Evolutionary conservation across 768 basidiomycete species (phyloP).

Genomic region (Termitomyces sp.): DNA sequence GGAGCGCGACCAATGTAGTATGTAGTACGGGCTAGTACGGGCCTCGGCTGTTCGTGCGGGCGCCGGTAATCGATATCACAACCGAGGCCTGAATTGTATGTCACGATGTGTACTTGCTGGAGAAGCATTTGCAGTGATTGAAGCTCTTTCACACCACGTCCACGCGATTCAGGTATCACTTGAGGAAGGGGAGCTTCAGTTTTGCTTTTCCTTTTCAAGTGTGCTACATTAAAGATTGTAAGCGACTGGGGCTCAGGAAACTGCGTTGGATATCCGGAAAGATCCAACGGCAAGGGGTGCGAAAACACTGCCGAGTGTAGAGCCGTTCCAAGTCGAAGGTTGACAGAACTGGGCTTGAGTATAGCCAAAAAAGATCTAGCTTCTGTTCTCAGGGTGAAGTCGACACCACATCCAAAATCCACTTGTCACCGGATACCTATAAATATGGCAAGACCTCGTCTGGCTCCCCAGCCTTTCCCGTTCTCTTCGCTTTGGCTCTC

Average conservation of each 20-base stretch:
- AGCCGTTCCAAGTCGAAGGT: slow-evolving; percentile 10
- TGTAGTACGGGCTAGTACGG: no score
- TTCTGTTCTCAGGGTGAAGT: slow-evolving; percentile 18
- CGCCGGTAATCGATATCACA: no score
- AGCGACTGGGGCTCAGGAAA: not conserved
- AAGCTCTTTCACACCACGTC: not conserved
- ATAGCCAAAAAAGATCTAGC: slow-evolving; percentile 9
- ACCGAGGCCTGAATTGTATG: no score
- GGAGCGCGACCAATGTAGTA: no score
- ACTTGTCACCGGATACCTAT: slow-evolving; percentile 19
- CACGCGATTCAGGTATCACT: not conserved
- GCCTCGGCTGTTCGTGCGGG: no score
- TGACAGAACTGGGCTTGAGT: slow-evolving; percentile 4
- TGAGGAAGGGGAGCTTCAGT: not conserved
- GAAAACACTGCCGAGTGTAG: slow-evolving; percentile 5
- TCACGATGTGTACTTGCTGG: not conserved
- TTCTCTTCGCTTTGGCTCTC: slow-evolving; percentile 15
- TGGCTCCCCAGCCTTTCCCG: slow-evolving; percentile 12
- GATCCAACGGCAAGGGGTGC: slow-evolving; percentile 1
- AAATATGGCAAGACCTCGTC: slow-evolving; percentile 12
- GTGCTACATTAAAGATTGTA: not conserved
- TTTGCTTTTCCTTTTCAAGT: not conserved
- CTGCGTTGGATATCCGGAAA: not conserved
- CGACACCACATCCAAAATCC: slow-evolving; percentile 3
- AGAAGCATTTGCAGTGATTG: not conserved